Percentiles rank a stretch among this genome's conserved stretches.
Evolutionary conservation across 805 yeast genomes (phyloP).

Genomic region (Pichia nanzhaoensis): DNA sequence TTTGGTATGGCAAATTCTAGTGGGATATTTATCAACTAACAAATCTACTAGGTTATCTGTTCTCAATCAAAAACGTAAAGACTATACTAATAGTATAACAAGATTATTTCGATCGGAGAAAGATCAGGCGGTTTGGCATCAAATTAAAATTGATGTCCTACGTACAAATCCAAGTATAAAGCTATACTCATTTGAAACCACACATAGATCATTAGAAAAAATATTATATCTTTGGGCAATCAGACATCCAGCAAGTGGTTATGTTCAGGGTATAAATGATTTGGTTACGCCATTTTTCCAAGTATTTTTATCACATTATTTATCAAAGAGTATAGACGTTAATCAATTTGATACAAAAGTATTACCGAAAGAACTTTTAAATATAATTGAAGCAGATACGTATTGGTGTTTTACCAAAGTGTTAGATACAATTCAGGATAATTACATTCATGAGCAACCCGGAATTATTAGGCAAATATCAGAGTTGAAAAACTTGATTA

Average conservation of each 20-base stretch:
- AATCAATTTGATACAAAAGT: conserved; percentile 56
- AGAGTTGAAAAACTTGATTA: conserved; percentile 68
- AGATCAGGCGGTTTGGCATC: conserved; percentile 87
- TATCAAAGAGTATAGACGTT: conserved; percentile 39
- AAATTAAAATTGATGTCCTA: conserved; percentile 89
- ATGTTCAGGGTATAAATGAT: conserved; percentile 96
- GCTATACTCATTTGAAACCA: conserved; percentile 59
- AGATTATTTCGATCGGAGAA: conserved; percentile 53
- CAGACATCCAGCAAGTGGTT: conserved; percentile 95
- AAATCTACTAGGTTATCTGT: conserved; percentile 65
- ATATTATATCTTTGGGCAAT: conserved; percentile 91
- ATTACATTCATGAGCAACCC: conserved; percentile 96
- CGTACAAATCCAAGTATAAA: conserved; percentile 84
- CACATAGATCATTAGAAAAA: conserved; percentile 74
- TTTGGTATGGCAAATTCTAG: conserved; percentile 77
- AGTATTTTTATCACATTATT: conserved; percentile 68
- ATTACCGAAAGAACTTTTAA: conserved; percentile 53
- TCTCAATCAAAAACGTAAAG: conserved; percentile 73
- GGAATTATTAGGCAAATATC: conserved; percentile 90
- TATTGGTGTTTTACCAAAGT: conserved; percentile 94
- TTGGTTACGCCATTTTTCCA: conserved; percentile 89
- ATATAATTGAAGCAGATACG: conserved; percentile 86
- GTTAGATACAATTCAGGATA: conserved; percentile 92
- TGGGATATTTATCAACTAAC: conserved; percentile 89
- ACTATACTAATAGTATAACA: conserved; percentile 68